Evolutionary conservation across 768 basidiomycete species (phyloP).

Genomic region (Lactarius trivialis): DNA sequence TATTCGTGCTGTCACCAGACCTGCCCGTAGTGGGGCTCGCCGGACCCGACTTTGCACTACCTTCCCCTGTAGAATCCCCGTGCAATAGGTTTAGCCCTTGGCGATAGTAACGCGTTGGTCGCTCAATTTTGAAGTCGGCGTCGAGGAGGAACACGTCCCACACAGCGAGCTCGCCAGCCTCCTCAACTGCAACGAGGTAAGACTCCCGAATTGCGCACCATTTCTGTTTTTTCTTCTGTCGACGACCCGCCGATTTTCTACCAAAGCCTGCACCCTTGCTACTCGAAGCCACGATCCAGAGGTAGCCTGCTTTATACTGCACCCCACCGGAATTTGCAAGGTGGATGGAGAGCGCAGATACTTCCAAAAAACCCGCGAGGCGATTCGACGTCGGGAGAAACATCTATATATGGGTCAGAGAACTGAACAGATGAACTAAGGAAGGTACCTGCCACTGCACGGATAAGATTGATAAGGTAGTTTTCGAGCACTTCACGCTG

Average conservation of each 20-base stretch:
- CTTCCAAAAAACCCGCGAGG: constrained; percentile 83
- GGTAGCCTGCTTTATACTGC: constrained; percentile 87
- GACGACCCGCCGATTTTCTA: constrained; percentile 56
- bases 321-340: constrained; percentile 75
- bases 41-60: neutral
- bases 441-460: constrained; percentile 64
- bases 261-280: constrained; percentile 53
- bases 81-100: constrained; percentile 71
- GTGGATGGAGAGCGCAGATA: constrained; percentile 79
- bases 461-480: constrained; percentile 82
- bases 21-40: constrained; percentile 8
- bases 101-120: constrained; percentile 85
- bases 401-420: constrained; percentile 50
- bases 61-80: constrained; percentile 26
- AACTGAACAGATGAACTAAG: neutral
- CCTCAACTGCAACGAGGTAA: constrained; percentile 80
- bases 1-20: constrained; percentile 30
- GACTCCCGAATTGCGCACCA: constrained; percentile 95
- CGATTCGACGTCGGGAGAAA: constrained; percentile 91
- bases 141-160: constrained; percentile 96
- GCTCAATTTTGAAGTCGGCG: constrained; percentile 78
- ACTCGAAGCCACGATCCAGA: constrained; percentile 51
- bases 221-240: constrained; percentile 54
- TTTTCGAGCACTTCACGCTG: constrained; percentile 81
- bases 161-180: constrained; percentile 82